Conservation (phyloP, 73 alveolate species). For the Paramecium pentaurelia region DNA sequence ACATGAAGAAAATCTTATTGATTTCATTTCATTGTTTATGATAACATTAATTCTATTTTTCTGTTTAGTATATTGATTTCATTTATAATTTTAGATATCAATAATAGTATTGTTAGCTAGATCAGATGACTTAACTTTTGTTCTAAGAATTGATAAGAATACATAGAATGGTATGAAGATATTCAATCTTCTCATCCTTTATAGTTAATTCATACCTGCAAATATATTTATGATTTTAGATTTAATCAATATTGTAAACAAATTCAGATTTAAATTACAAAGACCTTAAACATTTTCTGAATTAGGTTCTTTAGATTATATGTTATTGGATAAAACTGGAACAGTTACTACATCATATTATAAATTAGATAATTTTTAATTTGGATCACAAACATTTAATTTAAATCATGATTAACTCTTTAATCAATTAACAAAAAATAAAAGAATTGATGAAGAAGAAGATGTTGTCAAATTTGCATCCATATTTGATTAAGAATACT, state of each 20-base stretch:
- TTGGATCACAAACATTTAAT: neutral
- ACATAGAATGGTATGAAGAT: conserved; percentile 48
- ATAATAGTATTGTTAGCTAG: conserved; percentile 54
- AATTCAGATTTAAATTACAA: neutral
- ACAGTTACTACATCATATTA: conserved; percentile 33
- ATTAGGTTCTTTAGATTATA: conserved; percentile 53
- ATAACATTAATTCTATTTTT: neutral
- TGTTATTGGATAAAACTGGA: conserved; percentile 59
- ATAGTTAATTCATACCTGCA: conserved; percentile 43
- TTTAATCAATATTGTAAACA: neutral
- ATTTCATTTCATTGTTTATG: neutral
- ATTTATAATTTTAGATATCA: conserved; percentile 5
- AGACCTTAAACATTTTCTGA: conserved; percentile 21
- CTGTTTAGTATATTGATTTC: neutral
- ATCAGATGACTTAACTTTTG: conserved; percentile 27
- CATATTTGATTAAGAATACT: neutral
- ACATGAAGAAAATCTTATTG: neutral
- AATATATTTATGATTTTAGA: conserved; percentile 14
- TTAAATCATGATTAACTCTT: conserved; percentile 39
- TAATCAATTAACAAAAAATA: neutral
- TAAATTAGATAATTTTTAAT: neutral
- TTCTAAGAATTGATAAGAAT: neutral
- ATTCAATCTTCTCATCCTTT: conserved; percentile 30
- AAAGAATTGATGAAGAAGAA: conserved; percentile 17
- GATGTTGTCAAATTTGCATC: neutral